These are phyloP conservation scores for Penicillium brasilianum DNA, from an alignment of 2,329 filamentous ascomycete species.

Conservation along the genomic window DNA sequence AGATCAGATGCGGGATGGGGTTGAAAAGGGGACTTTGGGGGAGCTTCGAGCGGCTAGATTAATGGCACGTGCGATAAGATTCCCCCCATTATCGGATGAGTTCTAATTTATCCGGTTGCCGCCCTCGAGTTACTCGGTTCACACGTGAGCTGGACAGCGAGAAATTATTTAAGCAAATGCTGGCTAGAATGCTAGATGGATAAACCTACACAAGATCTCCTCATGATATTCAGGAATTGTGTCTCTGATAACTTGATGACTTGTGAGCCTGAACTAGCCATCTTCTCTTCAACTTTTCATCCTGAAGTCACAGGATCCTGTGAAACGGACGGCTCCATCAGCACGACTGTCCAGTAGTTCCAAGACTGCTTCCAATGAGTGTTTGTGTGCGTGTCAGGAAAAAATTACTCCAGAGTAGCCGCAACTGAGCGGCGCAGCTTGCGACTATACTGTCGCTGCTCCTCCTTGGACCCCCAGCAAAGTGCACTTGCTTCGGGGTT, in stretches of 20 bases:
- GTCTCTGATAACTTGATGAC: not conserved
- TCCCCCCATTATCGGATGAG: slow-evolving; percentile 8
- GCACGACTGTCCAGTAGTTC: not conserved
- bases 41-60: slow-evolving; percentile 18
- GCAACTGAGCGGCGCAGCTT: slow-evolving; percentile 77
- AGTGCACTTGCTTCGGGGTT: slow-evolving; percentile 84
- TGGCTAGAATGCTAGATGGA: not conserved
- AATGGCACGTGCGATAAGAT: slow-evolving; percentile 26
- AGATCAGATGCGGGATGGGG: slow-evolving; percentile 5
- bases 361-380: not conserved
- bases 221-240: not conserved
- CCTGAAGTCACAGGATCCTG: not conserved
- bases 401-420: slow-evolving; percentile 38
- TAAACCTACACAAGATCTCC: not conserved
- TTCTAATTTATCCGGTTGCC: not conserved
- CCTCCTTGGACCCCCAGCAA: slow-evolving; percentile 80
- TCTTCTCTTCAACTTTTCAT: not conserved
- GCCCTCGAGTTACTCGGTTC: too few relatives aligned
- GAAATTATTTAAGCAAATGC: not conserved
- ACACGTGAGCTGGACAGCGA: not conserved
- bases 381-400: too few relatives aligned
- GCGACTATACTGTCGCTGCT: slow-evolving; percentile 84
- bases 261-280: not conserved
- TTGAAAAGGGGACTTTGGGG: slow-evolving; percentile 27
- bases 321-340: not conserved